Evolutionary conservation across 2,329 filamentous ascomycete genomes (phyloP), one percentile per base, ranked within the genome.

Genomic region (Gremmenia infestans): DNA sequence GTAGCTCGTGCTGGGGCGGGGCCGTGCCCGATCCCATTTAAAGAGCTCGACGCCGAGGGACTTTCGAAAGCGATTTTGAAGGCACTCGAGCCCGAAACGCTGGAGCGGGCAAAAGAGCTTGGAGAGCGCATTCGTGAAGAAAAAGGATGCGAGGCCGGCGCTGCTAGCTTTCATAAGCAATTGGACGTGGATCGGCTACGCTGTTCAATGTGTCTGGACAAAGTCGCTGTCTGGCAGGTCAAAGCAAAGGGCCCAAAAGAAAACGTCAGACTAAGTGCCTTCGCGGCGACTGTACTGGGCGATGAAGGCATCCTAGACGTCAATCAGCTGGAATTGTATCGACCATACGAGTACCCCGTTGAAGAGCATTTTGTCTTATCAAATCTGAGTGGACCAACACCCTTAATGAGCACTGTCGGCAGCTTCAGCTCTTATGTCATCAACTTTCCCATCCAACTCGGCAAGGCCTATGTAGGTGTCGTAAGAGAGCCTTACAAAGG

Each of bases 201-300:
- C 47, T 94, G 90, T 69, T 78, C 80, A 4, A 64, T 93, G 17
- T 78, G 82, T 22, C 88, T 88, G 0, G 79, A 79, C 48, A 78
- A 83, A 22, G 77, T 81, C 1, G 90, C 90, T 0, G 82, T 85
- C 0, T 94, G 89, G 88, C 80, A 83, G 23, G 75, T 92, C 12
- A 82, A 82, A 62, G 87, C 83, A 0, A 75, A 86, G 56, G 19
- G 9, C 15, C 25, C 43, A 14, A 37, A 36, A 15, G 23, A n/a
- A 5, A 23, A 50, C 6, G 76, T 87, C 17, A 78, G 77, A 2
- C 72, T 94, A 15, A 91, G 87, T 64, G 77, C 87, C 0, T 77
- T 93, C 57, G 88, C 87, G 6, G 88, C 86, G 2, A 78, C 85
- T 1, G 78, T 85, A 0, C 37, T 56, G 19, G 36, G 37, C 37